A percentile compares a stretch with the other conserved stretches of the same genome.
Evolutionary conservation across 1,139 yeast species (phyloP).

Genomic region (Protomyces gravidus): DNA sequence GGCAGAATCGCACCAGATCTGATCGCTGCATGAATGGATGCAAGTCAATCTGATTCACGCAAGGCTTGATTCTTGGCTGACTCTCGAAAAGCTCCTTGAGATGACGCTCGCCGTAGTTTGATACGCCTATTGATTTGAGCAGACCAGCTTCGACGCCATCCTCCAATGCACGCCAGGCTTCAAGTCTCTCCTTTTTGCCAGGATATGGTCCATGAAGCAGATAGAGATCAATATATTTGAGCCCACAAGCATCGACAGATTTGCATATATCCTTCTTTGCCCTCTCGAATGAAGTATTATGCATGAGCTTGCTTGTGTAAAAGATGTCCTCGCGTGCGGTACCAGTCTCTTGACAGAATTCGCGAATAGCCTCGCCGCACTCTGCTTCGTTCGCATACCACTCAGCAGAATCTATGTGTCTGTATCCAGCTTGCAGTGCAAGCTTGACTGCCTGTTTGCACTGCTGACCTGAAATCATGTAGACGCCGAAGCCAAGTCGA

Average conservation of each 20-base stretch:
- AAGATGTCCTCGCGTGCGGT: conserved; percentile 56
- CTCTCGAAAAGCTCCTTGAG: conserved; percentile 44
- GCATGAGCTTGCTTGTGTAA: conserved; percentile 62
- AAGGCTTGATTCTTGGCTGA: conserved; percentile 43
- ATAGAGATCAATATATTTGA: conserved; percentile 49
- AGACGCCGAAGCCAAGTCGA: conserved; percentile 51
- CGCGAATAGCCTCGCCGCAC: conserved; percentile 50
- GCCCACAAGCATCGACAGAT: conserved; percentile 50
- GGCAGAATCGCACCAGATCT: conserved; percentile 57
- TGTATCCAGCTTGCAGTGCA: conserved; percentile 37
- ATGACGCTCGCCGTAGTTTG: conserved; percentile 46
- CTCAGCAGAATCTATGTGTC: conserved; percentile 49
- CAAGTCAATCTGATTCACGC: conserved; percentile 51
- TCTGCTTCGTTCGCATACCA: conserved; percentile 52
- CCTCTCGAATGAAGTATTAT: conserved; percentile 44
- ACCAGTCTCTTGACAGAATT: conserved; percentile 51
- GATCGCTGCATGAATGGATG: conserved; percentile 51
- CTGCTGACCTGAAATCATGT: conserved; percentile 33
- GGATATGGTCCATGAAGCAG: conserved; percentile 44
- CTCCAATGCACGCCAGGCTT: conserved; percentile 48
- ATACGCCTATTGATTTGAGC: conserved; percentile 45
- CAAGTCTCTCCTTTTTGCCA: conserved; percentile 39
- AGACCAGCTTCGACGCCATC: conserved; percentile 43
- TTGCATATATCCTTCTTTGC: conserved; percentile 54
- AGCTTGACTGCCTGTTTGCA: conserved; percentile 25